A percentile compares a stretch with the other conserved stretches of the same genome.
Conservation (phyloP, 2,329 filamentous ascomycete genomes). For the Alternaria arborescens region DNA sequence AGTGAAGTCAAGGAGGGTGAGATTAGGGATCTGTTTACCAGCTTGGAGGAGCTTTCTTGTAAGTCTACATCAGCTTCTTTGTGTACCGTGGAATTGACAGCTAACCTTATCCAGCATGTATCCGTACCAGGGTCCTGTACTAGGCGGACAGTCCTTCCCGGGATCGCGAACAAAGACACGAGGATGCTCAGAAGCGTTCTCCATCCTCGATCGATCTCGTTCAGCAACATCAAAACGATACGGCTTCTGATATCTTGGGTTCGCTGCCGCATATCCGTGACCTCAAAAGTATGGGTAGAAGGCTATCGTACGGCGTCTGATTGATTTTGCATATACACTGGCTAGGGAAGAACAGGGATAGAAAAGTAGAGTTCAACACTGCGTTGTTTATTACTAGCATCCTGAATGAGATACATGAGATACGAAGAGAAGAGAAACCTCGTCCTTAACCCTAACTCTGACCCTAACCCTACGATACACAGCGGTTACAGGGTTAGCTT, state of each 20-base stretch:
- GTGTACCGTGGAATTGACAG: not conserved
- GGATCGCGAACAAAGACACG: not conserved
- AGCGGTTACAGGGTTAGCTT: too few species aligned
- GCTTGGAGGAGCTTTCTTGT: constrained; percentile 82
- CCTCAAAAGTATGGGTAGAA: constrained; percentile 26
- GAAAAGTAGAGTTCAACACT: constrained; percentile 4
- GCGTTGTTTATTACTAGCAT: not conserved
- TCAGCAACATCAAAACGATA: not conserved
- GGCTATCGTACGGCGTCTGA: constrained; percentile 51
- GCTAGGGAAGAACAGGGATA: not conserved
- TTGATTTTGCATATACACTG: not conserved
- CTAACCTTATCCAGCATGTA: constrained; percentile 39
- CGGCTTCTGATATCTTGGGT: constrained; percentile 6
- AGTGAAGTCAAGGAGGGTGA: constrained; percentile 82
- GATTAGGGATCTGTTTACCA: constrained; percentile 86
- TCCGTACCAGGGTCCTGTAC: constrained; percentile 60
- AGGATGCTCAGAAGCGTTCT: not conserved
- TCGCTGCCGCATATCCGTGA: constrained; percentile 10
- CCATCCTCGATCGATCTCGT: not conserved
- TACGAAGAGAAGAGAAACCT: not conserved
- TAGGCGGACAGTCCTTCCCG: constrained; percentile 12
- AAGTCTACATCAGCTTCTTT: constrained; percentile 52
- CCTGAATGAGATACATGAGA: not conserved
- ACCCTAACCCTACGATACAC: too few species aligned
- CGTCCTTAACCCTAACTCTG: too few species aligned